A percentile compares a stretch with the other conserved stretches of the same genome.
Evolutionary conservation across 495 filamentous ascomycete species (phyloP).

Genomic region (Neurospora tetraspora): DNA sequence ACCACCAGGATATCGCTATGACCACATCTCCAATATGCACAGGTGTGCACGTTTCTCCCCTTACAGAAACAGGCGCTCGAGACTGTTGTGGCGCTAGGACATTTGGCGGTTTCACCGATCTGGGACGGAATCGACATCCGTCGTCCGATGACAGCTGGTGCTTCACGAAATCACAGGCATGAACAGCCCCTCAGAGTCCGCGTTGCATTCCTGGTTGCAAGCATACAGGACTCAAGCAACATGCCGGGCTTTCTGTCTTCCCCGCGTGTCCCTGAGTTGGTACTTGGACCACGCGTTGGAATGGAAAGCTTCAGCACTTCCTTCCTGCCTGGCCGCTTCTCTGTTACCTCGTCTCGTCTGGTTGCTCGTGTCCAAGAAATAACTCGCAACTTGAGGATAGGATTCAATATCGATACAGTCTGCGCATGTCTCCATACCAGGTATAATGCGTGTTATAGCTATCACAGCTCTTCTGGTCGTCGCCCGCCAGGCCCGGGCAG

Average conservation of each 20-base stretch:
- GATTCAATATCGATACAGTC: neutral
- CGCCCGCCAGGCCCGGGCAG: constrained; percentile 1
- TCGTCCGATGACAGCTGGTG: neutral
- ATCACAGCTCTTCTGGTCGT: neutral
- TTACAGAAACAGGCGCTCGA: neutral
- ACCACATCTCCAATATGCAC: neutral
- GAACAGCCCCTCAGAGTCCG: neutral
- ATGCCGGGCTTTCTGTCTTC: neutral
- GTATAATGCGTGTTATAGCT: neutral
- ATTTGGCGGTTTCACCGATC: neutral
- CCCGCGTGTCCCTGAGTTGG: neutral
- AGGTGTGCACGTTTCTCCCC: neutral
- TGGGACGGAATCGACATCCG: neutral
- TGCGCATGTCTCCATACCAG: neutral
- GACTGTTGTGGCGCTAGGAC: neutral
- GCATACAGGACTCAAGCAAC: neutral
- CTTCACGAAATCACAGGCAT: neutral
- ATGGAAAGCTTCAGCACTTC: neutral
- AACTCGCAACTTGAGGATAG: neutral
- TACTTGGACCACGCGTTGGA: neutral
- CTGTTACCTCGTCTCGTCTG: neutral
- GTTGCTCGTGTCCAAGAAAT: neutral
- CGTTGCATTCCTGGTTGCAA: neutral
- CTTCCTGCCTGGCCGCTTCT: neutral
- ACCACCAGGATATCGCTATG: neutral